Percentiles rank a stretch among this genome's conserved stretches.
phyloP scores from a whole-genome alignment of 2,329 filamentous ascomycete species.

The Ceratocystis cubensis region DNA sequence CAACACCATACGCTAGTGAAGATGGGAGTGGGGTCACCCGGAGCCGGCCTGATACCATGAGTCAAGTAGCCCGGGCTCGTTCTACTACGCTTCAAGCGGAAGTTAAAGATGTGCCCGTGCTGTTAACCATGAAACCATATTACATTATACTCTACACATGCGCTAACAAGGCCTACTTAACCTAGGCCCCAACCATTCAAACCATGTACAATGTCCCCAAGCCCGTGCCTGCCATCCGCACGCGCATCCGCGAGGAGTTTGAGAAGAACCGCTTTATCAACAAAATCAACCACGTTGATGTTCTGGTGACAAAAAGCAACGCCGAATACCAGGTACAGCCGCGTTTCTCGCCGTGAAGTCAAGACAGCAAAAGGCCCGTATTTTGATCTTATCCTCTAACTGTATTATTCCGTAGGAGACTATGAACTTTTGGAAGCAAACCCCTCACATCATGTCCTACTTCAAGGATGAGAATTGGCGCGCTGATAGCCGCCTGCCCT shows the following conservation, averaged over 20 bases:
- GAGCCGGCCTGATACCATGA: not conserved
- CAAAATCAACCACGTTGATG: constrained; percentile 77
- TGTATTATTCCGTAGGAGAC: constrained; percentile 55
- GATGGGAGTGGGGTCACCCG: not conserved
- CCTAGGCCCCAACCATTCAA: constrained; percentile 87
- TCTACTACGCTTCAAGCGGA: not conserved
- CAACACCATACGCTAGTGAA: not conserved
- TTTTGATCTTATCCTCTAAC: not conserved
- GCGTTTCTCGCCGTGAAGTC: not conserved
- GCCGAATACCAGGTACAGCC: constrained; percentile 75
- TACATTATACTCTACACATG: too few species aligned
- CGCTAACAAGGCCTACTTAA: constrained; percentile 1
- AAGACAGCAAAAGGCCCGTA: not conserved
- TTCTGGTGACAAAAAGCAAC: constrained; percentile 80
- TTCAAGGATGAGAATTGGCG: constrained; percentile 74
- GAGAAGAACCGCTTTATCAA: constrained; percentile 89
- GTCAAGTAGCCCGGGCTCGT: not conserved
- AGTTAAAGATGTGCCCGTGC: too few species aligned
- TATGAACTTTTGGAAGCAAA: constrained; percentile 98
- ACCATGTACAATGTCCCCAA: constrained; percentile 91
- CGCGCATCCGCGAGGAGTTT: constrained; percentile 92
- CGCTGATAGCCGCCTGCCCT: constrained; percentile 66
- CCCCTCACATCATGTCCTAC: constrained; percentile 90
- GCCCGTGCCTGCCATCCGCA: constrained; percentile 75
- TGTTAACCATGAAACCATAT: too few species aligned